Base-by-base conservation (phyloP, 2,329 filamentous ascomycete species). In the Phialophora verrucosa region DNA sequence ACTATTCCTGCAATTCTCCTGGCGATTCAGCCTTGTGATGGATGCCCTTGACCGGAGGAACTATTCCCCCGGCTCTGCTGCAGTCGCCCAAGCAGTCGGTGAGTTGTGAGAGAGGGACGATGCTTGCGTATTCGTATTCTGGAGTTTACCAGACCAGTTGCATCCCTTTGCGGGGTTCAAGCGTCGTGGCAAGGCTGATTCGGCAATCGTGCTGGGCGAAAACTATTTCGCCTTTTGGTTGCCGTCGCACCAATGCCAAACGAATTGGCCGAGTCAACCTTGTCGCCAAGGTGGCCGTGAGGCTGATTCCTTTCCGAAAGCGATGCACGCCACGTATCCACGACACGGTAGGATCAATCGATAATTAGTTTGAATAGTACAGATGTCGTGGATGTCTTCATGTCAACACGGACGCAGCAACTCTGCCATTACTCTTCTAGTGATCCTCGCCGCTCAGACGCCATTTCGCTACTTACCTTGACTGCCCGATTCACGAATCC, bases 261-360 rank as follows among this genome's bases (percentile, higher is more conserved):
- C 20, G 20, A 14, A 32, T 14, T 23, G 20, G 27, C 20, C 8
- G 32, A 47, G 25, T 56, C 60, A 56, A 50, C 59, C 59, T 62
- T 27, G 31, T 32, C 29, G n/a, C 14, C 31, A 10, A 10, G 7
- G 7, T 11, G 2, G n/a, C 27, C 23, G 27, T 29, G 5, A 62
- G 60, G 60, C 60, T 32, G 50, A 62, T 25, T 62, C 25, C 38
- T 23, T 49, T 11, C 51, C 35, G 51, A 62, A 56, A 55, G 49
- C 60, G 60, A 62, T 47, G 17, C 5, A 35, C n/a, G 27, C 12
- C 42, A 60, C 35, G 14, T 7, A n/a, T 44, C 5, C 17, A 6
- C 17, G 14, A 17, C 14, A 6, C 12, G 17, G 17, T 44, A n/a
- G 5, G 12, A 42, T 44, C 38, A 8, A n/a, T 20, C 12, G 17